Evolutionary conservation across 305 asterid genomes (phyloP), one percentile per base, ranked within the genome.

Genomic region (Petunia hybrid): DNA sequence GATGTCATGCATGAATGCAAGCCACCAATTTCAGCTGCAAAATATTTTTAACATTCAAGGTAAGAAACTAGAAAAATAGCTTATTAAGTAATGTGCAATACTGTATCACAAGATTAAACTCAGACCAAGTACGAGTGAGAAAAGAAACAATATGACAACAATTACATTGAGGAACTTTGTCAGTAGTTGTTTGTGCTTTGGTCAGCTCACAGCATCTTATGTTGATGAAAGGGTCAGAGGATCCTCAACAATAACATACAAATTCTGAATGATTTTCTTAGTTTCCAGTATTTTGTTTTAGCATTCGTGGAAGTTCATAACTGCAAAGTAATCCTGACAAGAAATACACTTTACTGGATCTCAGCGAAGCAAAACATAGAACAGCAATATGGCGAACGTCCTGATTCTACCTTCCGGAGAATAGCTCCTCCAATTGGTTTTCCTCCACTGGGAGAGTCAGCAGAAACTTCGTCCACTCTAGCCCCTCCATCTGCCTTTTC

Each of bases 381-480:
- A 48, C 13, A 73, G 14, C 8, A 73, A 71, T 48, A 0, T 71
- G 61, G 62, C 14, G 46, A 0, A 73, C 51, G 63, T 36, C 7
- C 31, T 73, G 80, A 79, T 51, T 76, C 85, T 90, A 96, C 99
- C 99, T 96, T 96, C 63, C 95, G 87, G 69, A 91, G 81, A 87
- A 82, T 82, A 83, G 87, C 85, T 71, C 83, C 86, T 80, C 59
- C 86, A 65, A 81, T 82, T 80, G 80, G 80, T 80, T 85, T 84
- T 14, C 82, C 90, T 42, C 79, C 85, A 78, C 77, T 71, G 68
- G 80, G 77, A 82, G 82, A 69, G 79, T 86, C 85, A 40, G 85
- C 61, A 80, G 92, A 80, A 51, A 46, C 75, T 80, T 42, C 85
- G 69, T 88, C 87, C 77, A 80, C 63, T 78, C 76, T 81, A 39